Evolutionary conservation across 805 yeast genomes (phyloP).

Genomic region (Ogataea saltuana): DNA sequence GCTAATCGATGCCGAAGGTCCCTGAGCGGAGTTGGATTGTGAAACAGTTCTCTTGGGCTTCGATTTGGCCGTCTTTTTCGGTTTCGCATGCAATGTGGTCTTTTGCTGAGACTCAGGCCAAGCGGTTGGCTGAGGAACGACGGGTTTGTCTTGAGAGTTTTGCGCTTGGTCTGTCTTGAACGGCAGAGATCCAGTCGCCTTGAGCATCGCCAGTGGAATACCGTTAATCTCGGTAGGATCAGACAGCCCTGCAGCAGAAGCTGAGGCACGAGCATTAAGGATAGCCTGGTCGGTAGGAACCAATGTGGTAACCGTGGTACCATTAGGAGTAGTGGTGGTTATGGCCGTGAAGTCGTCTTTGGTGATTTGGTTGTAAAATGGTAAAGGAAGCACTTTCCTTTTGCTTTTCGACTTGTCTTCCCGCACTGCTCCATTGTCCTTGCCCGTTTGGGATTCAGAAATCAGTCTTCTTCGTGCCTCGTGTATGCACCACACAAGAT

Average conservation of each 20-base stretch:
- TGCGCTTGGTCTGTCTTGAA: constrained; percentile 4
- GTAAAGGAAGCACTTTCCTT: constrained; percentile 65
- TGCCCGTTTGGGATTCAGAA: constrained; percentile 37
- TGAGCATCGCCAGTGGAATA: constrained; percentile 54
- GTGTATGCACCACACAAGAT: constrained; percentile 90
- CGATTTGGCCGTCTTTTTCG: constrained; percentile 8
- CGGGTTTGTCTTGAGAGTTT: background rate
- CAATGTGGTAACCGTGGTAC: constrained; percentile 85
- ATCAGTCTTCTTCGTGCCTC: constrained; percentile 80
- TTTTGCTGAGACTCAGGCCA: too few relatives aligned
- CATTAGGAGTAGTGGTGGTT: constrained; percentile 86
- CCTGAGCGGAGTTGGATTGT: background rate
- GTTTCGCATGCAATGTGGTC: background rate
- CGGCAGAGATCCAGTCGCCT: constrained; percentile 71
- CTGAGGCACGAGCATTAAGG: constrained; percentile 56
- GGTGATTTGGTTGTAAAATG: constrained; percentile 87
- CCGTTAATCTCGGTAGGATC: constrained; percentile 45
- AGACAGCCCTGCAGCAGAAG: constrained; percentile 56
- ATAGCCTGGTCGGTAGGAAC: constrained; percentile 84
- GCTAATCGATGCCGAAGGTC: too few relatives aligned
- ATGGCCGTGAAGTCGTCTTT: constrained; percentile 85
- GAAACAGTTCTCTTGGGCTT: background rate
- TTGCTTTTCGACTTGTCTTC: constrained; percentile 16
- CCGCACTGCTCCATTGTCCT: constrained; percentile 19
- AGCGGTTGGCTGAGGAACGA: background rate